These are phyloP conservation scores for Mortierella hygrophila DNA, from an alignment of 192 early-diverging fungal genomes.

Conservation along the genomic window DNA sequence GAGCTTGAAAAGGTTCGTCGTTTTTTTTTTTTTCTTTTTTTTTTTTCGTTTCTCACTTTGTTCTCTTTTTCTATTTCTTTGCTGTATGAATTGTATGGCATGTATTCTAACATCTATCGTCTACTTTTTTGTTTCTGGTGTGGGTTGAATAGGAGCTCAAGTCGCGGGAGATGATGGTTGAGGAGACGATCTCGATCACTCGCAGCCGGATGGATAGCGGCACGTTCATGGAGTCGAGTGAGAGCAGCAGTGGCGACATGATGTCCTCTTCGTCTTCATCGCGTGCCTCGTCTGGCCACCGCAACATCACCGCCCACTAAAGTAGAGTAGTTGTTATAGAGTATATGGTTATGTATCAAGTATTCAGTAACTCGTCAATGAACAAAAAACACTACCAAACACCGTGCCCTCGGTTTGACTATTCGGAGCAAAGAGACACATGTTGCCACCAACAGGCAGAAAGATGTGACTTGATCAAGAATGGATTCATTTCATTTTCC, in stretches of 20 bases:
- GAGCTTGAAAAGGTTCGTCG: constrained; percentile 22
- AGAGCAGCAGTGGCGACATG: background rate
- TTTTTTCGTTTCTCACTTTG: background rate
- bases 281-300: background rate
- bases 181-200: constrained; percentile 14
- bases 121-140: background rate
- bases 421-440: no score
- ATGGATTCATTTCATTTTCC: background rate
- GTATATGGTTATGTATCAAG: no score
- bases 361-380: no score
- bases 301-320: constrained; percentile 3
- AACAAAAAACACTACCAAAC: no score
- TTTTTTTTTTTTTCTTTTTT: background rate
- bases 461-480: background rate
- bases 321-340: background rate
- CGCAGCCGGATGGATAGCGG: constrained; percentile 38
- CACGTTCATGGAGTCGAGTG: constrained; percentile 15
- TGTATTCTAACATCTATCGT: background rate
- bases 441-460: no score
- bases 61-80: background rate
- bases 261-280: background rate
- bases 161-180: constrained; percentile 11
- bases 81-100: no score
- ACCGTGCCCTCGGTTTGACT: no score
- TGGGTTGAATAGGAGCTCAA: constrained; percentile 20